phyloP scores from a whole-genome alignment of 306 rosid species.

The Cucurbita ficifolia region DNA sequence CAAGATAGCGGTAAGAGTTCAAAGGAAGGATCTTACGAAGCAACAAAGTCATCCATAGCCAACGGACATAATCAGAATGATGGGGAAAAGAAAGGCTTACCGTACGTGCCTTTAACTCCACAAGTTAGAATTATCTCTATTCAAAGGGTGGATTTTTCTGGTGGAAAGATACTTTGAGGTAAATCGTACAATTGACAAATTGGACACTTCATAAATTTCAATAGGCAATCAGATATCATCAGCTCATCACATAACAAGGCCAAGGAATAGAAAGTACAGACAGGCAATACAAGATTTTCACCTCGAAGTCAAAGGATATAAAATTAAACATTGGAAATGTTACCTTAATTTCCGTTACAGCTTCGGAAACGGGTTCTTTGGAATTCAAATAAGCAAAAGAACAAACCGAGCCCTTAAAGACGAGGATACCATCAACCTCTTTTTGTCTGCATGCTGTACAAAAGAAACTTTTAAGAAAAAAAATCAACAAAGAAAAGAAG shows the following conservation, averaged over 20 bases:
- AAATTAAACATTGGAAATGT: background rate
- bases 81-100: background rate
- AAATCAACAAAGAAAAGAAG: background rate
- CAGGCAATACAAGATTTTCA: background rate
- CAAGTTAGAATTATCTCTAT: too few relatives aligned
- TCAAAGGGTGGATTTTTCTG: too few relatives aligned
- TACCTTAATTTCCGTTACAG: slow-evolving; percentile 69
- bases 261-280: background rate
- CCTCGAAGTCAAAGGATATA: background rate
- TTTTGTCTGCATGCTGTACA: slow-evolving; percentile 59
- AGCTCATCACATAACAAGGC: background rate
- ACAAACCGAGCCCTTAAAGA: slow-evolving; percentile 56
- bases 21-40: background rate
- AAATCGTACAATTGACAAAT: background rate
- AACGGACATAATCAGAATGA: background rate
- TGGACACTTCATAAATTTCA: background rate
- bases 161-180: too few relatives aligned
- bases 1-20: background rate
- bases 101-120: too few relatives aligned
- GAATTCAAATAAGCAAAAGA: slow-evolving; percentile 69
- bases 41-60: background rate
- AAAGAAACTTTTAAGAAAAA: background rate
- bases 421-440: slow-evolving; percentile 50
- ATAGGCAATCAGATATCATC: background rate
- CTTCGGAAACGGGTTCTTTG: slow-evolving; percentile 69